Evolutionary conservation across 106 monocot genomes (phyloP).

Genomic region (Narthecium ossifragum): DNA sequence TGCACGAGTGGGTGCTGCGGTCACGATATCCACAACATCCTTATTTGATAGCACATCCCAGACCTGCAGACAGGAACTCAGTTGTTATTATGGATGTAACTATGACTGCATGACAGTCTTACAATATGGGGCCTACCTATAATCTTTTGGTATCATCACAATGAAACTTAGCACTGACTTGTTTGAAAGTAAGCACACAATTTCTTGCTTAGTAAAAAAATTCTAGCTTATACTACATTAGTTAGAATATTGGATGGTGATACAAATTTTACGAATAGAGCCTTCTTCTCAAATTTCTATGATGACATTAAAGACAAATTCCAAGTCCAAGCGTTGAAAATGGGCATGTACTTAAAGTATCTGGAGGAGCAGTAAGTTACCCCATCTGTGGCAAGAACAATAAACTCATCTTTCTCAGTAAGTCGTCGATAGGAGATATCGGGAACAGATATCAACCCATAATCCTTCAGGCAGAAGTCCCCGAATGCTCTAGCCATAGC

Average conservation of each 20-base stretch:
- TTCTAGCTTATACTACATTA: no score
- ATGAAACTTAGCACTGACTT: no score
- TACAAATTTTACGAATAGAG: no score
- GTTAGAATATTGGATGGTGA: no score
- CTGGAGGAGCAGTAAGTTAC: conserved; percentile 11
- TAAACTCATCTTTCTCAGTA: conserved; percentile 31
- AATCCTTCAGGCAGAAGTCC: conserved; percentile 24
- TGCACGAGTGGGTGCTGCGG: conserved; percentile 50
- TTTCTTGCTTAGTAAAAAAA: no score
- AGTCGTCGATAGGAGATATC: conserved; percentile 29
- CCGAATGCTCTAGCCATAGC: conserved; percentile 47
- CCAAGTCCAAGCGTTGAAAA: neutral
- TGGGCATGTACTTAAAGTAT: neutral
- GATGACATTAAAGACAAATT: neutral
- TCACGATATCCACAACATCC: conserved; percentile 71
- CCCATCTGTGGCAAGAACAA: conserved; percentile 39
- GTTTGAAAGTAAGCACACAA: no score
- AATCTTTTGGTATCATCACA: no score
- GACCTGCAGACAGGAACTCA: no score
- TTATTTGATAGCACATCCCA: conserved; percentile 94
- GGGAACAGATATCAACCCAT: conserved; percentile 36
- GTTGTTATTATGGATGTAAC: no score
- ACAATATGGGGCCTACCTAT: no score
- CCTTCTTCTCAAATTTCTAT: no score
- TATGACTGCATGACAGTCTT: no score